Evolutionary conservation across 768 basidiomycete species (phyloP).

Genomic region (Tulasnella sp.): DNA sequence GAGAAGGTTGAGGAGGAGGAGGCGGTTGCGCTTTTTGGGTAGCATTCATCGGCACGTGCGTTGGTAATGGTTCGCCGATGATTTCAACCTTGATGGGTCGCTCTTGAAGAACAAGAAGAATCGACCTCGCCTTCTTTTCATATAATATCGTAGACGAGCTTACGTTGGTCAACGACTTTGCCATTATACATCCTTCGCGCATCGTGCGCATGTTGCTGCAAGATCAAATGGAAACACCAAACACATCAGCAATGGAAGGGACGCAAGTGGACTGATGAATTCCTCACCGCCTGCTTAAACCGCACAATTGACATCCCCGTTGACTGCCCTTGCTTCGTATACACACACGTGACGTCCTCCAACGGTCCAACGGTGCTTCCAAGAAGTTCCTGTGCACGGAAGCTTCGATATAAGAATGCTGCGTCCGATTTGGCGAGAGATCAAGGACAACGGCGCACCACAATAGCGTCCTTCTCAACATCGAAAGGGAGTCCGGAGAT

Average conservation of each 20-base stretch:
- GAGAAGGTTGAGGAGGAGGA: neutral
- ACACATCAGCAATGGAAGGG: neutral
- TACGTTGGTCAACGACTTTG: conserved; percentile 13
- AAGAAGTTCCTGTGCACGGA: neutral
- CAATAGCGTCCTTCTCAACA: neutral
- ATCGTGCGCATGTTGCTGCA: neutral
- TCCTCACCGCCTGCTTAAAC: conserved; percentile 6
- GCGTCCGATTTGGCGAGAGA: neutral
- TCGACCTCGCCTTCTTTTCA: neutral
- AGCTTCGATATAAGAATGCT: neutral
- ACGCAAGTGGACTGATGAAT: neutral
- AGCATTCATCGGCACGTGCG: neutral
- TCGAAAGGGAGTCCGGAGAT: conserved; percentile 2
- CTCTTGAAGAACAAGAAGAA: neutral
- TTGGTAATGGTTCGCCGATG: neutral
- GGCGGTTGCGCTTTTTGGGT: neutral
- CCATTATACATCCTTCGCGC: conserved; percentile 4
- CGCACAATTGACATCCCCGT: conserved; percentile 10
- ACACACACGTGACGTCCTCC: conserved; percentile 1
- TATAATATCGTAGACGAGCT: neutral
- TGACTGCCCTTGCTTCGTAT: conserved; percentile 1
- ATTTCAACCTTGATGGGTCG: conserved; percentile 5
- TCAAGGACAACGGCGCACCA: neutral
- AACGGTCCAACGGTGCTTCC: conserved; percentile 5
- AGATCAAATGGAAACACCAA: too few relatives aligned